phyloP scores from a whole-genome alignment of 768 basidiomycete genomes.

The Tricholoma sp. region DNA sequence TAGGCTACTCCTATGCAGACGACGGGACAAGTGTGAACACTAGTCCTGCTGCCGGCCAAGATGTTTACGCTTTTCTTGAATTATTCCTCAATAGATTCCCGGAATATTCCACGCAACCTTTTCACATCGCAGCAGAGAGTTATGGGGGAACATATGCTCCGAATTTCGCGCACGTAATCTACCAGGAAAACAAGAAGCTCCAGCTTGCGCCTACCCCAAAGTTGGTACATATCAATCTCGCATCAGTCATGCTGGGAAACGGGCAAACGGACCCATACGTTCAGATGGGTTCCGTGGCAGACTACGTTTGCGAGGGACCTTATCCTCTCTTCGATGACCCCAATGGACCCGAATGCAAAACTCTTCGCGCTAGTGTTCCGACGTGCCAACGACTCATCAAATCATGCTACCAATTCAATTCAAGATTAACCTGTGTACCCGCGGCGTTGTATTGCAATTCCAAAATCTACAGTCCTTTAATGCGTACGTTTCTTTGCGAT shows the following conservation, averaged over 20 bases:
- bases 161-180: constrained; percentile 78
- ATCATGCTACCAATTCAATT: constrained; percentile 60
- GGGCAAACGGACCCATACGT: constrained; percentile 79
- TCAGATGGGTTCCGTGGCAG: constrained; percentile 78
- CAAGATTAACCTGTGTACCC: constrained; percentile 62
- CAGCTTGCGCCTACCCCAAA: constrained; percentile 36
- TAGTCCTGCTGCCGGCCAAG: constrained; percentile 82
- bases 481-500: constrained; percentile 42
- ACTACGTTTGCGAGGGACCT: constrained; percentile 78
- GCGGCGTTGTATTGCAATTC: constrained; percentile 77
- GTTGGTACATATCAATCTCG: constrained; percentile 74
- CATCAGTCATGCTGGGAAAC: constrained; percentile 82
- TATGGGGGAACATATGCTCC: constrained; percentile 80
- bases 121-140: constrained; percentile 80
- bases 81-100: constrained; percentile 77
- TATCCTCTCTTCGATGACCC: constrained; percentile 77
- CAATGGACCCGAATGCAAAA: constrained; percentile 57
- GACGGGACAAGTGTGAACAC: constrained; percentile 71
- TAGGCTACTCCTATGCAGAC: constrained; percentile 84
- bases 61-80: constrained; percentile 82
- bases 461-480: constrained; percentile 66
- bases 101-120: constrained; percentile 61
- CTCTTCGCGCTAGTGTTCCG: constrained; percentile 59
- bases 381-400: constrained; percentile 72
- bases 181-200: constrained; percentile 68